Percentiles rank a stretch among this genome's conserved stretches.
Evolutionary conservation across 1,284 basidiomycete genomes (phyloP).

Genomic region (Trichosporon asahii): DNA sequence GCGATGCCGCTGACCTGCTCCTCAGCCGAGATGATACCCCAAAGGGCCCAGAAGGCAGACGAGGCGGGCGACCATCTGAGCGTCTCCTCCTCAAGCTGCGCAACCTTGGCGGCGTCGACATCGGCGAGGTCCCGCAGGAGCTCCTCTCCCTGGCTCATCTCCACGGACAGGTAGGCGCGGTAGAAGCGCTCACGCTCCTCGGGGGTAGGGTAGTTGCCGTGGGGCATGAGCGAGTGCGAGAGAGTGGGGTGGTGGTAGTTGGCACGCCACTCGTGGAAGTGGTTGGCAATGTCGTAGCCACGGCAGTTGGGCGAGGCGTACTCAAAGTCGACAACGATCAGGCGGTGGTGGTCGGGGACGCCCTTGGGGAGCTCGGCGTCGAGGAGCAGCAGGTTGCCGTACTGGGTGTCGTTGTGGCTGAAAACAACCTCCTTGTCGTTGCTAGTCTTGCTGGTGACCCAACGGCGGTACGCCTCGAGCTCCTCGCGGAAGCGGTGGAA

Average conservation of each 20-base stretch:
- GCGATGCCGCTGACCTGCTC: conserved; percentile 68
- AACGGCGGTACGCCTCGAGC: conserved; percentile 44
- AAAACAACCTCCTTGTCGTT: conserved; percentile 49
- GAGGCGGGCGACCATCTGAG: conserved; percentile 79
- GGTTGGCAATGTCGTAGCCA: conserved; percentile 90
- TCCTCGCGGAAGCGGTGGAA: conserved; percentile 44
- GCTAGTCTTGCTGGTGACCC: conserved; percentile 36
- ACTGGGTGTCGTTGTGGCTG: conserved; percentile 82
- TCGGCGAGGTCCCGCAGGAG: conserved; percentile 34
- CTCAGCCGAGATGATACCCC: conserved; percentile 85
- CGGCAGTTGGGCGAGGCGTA: conserved; percentile 85
- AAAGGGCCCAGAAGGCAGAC: conserved; percentile 84
- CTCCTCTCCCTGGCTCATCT: conserved; percentile 40
- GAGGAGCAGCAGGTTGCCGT: conserved; percentile 81
- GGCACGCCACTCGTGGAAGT: conserved; percentile 93
- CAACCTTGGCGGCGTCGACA: conserved; percentile 40
- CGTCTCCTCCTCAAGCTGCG: conserved; percentile 68
- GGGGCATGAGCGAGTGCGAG: conserved; percentile 69
- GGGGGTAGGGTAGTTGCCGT: conserved; percentile 67
- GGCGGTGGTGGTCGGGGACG: conserved; percentile 58
- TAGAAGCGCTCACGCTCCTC: conserved; percentile 78
- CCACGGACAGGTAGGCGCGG: conserved; percentile 64
- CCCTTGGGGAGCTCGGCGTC: conserved; percentile 57
- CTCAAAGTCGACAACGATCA: conserved; percentile 93
- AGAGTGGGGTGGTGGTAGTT: conserved; percentile 69